Conservation (phyloP, 2,329 filamentous ascomycete genomes). For the Paecilomyces sp. region DNA sequence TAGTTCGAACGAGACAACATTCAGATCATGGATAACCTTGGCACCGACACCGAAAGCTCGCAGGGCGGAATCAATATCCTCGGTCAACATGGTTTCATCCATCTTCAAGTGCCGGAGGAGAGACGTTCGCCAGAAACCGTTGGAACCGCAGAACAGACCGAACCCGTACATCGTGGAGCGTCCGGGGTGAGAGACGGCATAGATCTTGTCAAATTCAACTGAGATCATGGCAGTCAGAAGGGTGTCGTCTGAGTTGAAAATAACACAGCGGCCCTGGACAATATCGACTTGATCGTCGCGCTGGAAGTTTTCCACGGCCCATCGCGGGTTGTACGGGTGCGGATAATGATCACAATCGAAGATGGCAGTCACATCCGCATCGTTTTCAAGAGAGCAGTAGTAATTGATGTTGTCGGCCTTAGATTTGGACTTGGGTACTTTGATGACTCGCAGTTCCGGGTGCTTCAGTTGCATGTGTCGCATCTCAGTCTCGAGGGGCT, state of each 20-base stretch:
- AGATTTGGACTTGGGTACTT: slow-evolving; percentile 42
- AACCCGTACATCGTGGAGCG: slow-evolving; percentile 42
- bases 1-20: slow-evolving; percentile 43
- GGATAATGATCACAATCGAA: slow-evolving; percentile 47
- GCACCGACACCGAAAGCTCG: slow-evolving; percentile 38
- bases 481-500: slow-evolving; percentile 38
- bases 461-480: slow-evolving; percentile 29
- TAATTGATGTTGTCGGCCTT: slow-evolving; percentile 47
- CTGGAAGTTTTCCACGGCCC: slow-evolving; percentile 44
- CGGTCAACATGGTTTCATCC: slow-evolving; percentile 44
- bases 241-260: slow-evolving; percentile 41
- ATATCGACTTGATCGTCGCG: slow-evolving; percentile 38
- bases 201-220: slow-evolving; percentile 47
- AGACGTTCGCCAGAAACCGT: slow-evolving; percentile 42
- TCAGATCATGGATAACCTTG: slow-evolving; percentile 42
- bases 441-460: slow-evolving; percentile 38
- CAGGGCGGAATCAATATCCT: slow-evolving; percentile 45
- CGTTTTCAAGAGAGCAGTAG: slow-evolving; percentile 38
- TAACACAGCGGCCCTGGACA: slow-evolving; percentile 44
- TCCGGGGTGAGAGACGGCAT: slow-evolving; percentile 44
- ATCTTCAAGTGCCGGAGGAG: slow-evolving; percentile 41
- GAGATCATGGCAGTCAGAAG: slow-evolving; percentile 43
- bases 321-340: slow-evolving; percentile 43
- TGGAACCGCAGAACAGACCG: slow-evolving; percentile 45
- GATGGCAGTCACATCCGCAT: slow-evolving; percentile 41